These are phyloP conservation scores for Orychophragmus violaceus DNA, from an alignment of 345 rosid genomes.

Conservation along the genomic window DNA sequence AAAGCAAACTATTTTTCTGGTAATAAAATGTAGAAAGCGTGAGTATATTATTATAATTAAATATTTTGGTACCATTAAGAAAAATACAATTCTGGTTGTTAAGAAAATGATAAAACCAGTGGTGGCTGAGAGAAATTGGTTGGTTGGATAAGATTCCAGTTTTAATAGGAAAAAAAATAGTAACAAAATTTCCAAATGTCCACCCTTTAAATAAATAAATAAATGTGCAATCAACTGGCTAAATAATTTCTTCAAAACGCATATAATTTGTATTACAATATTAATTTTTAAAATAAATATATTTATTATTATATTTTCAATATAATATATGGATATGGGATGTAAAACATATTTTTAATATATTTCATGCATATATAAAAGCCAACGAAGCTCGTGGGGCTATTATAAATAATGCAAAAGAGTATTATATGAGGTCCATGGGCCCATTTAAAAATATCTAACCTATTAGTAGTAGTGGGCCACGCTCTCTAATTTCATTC, in stretches of 20 bases:
- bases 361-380: not conserved
- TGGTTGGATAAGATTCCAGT: slow-evolving; percentile 6
- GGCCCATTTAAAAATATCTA: no score
- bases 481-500: no score
- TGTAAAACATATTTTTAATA: no score
- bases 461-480: no score
- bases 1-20: not conserved
- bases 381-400: not conserved
- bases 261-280: not conserved
- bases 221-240: not conserved
- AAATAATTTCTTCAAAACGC: not conserved
- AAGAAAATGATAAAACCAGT: no score
- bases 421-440: no score
- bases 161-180: not conserved
- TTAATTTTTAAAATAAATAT: not conserved
- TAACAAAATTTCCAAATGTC: not conserved
- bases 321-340: not conserved
- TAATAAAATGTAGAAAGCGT: not conserved
- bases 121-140: no score
- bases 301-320: not conserved
- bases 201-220: not conserved
- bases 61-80: not conserved
- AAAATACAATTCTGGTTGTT: slow-evolving; percentile 18
- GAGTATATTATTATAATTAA: not conserved
- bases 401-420: not conserved